A percentile compares a stretch with the other conserved stretches of the same genome.
phyloP scores from a whole-genome alignment of 805 yeast species.

The Trichomonascus vanleenenianus region DNA sequence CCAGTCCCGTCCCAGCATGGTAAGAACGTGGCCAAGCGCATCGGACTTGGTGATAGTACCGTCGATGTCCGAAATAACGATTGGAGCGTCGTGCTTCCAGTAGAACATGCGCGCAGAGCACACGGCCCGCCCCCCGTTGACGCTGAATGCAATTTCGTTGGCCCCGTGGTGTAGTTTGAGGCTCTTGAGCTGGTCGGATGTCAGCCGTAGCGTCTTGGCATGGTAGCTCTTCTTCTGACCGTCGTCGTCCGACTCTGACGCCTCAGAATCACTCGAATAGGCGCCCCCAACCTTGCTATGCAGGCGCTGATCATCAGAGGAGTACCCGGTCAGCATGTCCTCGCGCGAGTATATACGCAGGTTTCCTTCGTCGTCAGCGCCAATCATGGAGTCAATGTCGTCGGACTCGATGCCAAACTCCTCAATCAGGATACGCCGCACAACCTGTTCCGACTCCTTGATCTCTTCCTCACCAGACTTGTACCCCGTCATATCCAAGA shows the following conservation, averaged over 20 bases:
- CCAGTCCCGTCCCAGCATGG: constrained; percentile 95
- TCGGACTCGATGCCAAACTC: constrained; percentile 43
- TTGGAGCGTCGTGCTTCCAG: constrained; percentile 80
- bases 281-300: constrained; percentile 1
- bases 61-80: constrained; percentile 94
- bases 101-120: constrained; percentile 65
- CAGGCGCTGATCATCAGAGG: constrained; percentile 11
- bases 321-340: constrained; percentile 7
- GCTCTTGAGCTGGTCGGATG: constrained; percentile 78
- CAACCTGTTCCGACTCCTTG: constrained; percentile 65
- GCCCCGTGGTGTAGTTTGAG: constrained; percentile 71
- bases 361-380: constrained; percentile 28
- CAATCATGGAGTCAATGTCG: constrained; percentile 25
- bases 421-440: constrained; percentile 64
- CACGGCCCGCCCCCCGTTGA: constrained; percentile 74
- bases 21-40: constrained; percentile 92
- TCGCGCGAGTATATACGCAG: constrained; percentile 22
- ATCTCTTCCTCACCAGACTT: constrained; percentile 77
- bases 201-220: constrained; percentile 82
- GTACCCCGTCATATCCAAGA: constrained; percentile 92
- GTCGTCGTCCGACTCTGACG: constrained; percentile 12
- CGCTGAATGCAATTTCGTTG: constrained; percentile 70
- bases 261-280: constrained; percentile 8
- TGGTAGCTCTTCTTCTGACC: constrained; percentile 31
- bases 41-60: constrained; percentile 98